Evolutionary conservation across 495 filamentous ascomycete species (phyloP).

Genomic region (Talaromyces wortmannii): DNA sequence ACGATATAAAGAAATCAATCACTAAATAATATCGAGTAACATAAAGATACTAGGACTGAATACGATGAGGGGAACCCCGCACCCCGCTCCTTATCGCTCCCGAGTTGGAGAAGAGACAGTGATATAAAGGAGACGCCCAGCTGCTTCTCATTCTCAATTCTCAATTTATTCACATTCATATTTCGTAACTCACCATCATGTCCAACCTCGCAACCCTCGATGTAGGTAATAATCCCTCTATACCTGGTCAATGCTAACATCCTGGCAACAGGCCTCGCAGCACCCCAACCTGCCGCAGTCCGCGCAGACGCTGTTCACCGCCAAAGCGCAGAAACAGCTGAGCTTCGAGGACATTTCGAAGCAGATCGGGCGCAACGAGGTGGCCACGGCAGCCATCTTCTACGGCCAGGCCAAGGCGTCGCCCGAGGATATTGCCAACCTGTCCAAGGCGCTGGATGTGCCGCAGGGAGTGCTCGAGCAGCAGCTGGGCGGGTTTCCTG

Average conservation of each 20-base stretch:
- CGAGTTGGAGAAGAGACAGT: no score
- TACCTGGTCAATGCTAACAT: neutral
- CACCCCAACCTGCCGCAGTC: constrained; percentile 57
- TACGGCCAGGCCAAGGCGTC: constrained; percentile 87
- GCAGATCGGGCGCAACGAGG: constrained; percentile 76
- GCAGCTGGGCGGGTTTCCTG: constrained; percentile 67
- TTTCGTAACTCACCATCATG: constrained; percentile 5
- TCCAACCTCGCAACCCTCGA: constrained; percentile 15
- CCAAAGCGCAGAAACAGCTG: constrained; percentile 67
- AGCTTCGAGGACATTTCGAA: constrained; percentile 77
- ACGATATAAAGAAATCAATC: no score
- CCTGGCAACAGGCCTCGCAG: constrained; percentile 22
- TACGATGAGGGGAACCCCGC: neutral
- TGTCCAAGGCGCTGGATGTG: constrained; percentile 62
- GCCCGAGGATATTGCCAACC: constrained; percentile 65
- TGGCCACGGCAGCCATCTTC: constrained; percentile 87
- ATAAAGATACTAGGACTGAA: neutral
- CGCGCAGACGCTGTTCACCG: constrained; percentile 71
- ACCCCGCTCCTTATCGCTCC: neutral
- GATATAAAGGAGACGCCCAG: constrained; percentile 1
- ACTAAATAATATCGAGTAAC: no score
- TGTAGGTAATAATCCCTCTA: constrained; percentile 5
- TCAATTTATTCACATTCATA: neutral
- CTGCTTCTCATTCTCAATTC: neutral
- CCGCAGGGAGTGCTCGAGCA: constrained; percentile 46